Conservation (phyloP, 441 rosid species). For the Melastoma candidum region DNA sequence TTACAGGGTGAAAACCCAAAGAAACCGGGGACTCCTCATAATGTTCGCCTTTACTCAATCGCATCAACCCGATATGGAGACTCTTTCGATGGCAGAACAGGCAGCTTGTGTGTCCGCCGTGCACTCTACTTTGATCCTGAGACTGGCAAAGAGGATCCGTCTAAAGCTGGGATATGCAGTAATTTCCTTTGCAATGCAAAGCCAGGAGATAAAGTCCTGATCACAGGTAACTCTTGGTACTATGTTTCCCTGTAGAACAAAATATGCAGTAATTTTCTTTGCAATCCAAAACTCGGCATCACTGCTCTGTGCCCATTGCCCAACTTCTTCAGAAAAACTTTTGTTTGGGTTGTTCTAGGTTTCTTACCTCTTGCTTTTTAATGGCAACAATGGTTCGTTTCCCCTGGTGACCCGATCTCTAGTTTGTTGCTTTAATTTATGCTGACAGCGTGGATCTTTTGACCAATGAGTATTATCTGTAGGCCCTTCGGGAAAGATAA, state of each 20-base stretch:
- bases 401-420: too few species aligned
- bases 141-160: conserved; percentile 86
- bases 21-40: conserved; percentile 78
- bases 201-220: conserved; percentile 79
- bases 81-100: conserved; percentile 77
- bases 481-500: conserved; percentile 95
- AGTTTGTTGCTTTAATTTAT: too few species aligned
- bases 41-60: conserved; percentile 89
- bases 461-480: conserved; percentile 2
- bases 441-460: not conserved
- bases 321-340: too few species aligned
- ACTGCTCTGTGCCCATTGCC: too few species aligned
- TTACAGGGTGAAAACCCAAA: conserved; percentile 94
- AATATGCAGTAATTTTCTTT: too few species aligned
- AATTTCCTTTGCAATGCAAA: conserved; percentile 83
- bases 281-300: too few species aligned
- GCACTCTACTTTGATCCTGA: conserved; percentile 88
- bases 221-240: conserved; percentile 48
- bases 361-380: too few species aligned
- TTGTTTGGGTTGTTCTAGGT: too few species aligned
- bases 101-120: conserved; percentile 90
- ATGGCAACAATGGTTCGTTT: too few species aligned
- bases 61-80: conserved; percentile 95
- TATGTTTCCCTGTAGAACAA: too few species aligned
- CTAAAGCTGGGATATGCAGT: conserved; percentile 84